Base-by-base conservation (phyloP, 805 yeast species). In the Metschnikowia peoriensis region DNA sequence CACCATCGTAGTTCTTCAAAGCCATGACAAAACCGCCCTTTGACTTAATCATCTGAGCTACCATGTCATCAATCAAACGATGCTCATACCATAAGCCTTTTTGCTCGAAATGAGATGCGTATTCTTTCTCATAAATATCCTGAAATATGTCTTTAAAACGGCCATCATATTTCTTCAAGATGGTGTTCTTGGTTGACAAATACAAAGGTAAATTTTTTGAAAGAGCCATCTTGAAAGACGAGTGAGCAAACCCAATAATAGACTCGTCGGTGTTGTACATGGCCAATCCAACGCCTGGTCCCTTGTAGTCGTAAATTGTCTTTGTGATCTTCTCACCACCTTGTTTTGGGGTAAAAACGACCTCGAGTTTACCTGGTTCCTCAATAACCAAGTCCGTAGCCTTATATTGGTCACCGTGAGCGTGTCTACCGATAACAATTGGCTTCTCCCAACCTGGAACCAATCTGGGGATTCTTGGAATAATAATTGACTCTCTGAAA, bases 201-300 rank as follows among this genome's bases (percentile, higher is more conserved):
- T 84, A 93, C 65, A 93, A 76, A 46, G 92, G 92, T 73, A 89
- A 68, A 64, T 84, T 82, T 72, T 90, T 82, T 63, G 80, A 81
- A 54, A 93, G 67, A 2, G 98, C 97, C 73, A 91, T 74, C 71
- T 86, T 85, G 81, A 93, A 93, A 27, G 97, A 89, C 11, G 96
- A 83, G 66, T 83, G 86, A n/a, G 98, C 98, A 75, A 93, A 93
- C 28, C 91, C 97, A 15, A 72, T 71, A 63, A 93, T 92, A 32
- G 97, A 89, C 68, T 86, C 92, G 63, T 88, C 96, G 40, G 97
- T 92, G 78, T 93, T 93, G 80, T 92, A 93, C 98, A 93, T 93
- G 54, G 94, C 84, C 72, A 92, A 68, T 9, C 91, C 96, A 47
- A 91, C 94, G 53, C 93, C 92, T 42, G 89, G 83, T 44, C 82